Base-by-base conservation (phyloP, 2,329 filamentous ascomycete species). In the Stenocarpella maydis region DNA sequence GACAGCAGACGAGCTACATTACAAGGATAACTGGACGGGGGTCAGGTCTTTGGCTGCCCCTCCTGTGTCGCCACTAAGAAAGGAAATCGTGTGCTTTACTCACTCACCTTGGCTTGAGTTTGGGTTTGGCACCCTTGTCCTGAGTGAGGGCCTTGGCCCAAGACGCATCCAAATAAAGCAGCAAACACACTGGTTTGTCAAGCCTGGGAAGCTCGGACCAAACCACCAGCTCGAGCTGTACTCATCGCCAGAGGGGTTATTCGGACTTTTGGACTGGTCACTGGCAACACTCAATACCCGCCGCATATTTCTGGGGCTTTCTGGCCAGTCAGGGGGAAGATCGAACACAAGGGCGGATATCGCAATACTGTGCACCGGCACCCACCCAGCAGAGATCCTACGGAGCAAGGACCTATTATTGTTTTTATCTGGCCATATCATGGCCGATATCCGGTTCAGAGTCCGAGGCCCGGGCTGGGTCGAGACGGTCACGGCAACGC, bases 391-490 rank as follows among this genome's bases (percentile, higher is more conserved):
- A n/a, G 41, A 19, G 17, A 28, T 34, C 31, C 19, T 28, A 19
- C 49, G 10, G 28, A 14, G 17, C 4, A 34, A n/a, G 34, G 9
- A 17, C 49, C 50, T 14, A 24, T 12, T 24, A 10, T n/a, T n/a
- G n/a, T n/a, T n/a, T 50, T 10, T 8, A 53, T 5, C 52, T 19
- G 55, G 17, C 10, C 12, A 34, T 2, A 52, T 41, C 12, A 73
- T 73, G 74, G 49, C 68, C 49, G 52, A 76, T 10, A 95, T 97
- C 87, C 88, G 91, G 73, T 84, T 96, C 69, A 89, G 93, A 71
- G 88, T 95, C 60, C 90, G 93, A 71, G 91, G 90, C 14, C 94
- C 94, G 1, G 85, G 86, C 52, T 94, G 94, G 72, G 88, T 90
- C 55, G 90, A 90, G 41, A 91, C 89, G 3, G 81, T 97, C 65